phyloP scores from a whole-genome alignment of 257 asterid genomes.

The Penstemon newberryi region DNA sequence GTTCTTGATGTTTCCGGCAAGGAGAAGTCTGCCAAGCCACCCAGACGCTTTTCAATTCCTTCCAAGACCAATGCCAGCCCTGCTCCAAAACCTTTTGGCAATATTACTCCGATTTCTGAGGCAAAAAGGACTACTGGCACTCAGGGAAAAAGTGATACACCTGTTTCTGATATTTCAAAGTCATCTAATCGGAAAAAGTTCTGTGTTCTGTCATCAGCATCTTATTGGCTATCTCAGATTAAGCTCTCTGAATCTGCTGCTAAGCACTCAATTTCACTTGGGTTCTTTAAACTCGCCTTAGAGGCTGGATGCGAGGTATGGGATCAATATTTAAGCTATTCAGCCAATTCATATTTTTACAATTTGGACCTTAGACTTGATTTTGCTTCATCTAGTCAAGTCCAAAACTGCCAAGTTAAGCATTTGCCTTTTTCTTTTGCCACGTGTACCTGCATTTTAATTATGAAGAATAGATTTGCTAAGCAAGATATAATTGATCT shows the following conservation, averaged over 20 bases:
- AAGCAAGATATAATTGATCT: no score
- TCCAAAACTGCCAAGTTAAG: no score
- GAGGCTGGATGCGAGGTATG: constrained; percentile 71
- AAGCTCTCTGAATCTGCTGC: constrained; percentile 59
- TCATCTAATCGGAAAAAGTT: constrained; percentile 44
- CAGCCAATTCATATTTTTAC: no score
- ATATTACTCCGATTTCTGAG: constrained; percentile 78
- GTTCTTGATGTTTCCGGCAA: constrained; percentile 76
- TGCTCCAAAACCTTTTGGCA: constrained; percentile 60
- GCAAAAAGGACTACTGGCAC: constrained; percentile 35
- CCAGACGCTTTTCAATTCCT: constrained; percentile 83
- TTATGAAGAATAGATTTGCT: no score
- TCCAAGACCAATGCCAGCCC: constrained; percentile 62
- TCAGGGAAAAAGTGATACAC: constrained; percentile 41
- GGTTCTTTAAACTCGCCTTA: constrained; percentile 66
- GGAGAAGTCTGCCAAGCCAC: constrained; percentile 83
- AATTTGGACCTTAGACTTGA: no score
- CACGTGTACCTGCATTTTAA: no score
- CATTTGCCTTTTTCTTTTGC: no score
- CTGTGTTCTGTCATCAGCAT: no score
- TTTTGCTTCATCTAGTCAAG: no score
- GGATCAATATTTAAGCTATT: no score
- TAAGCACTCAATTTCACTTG: constrained; percentile 57
- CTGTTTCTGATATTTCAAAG: constrained; percentile 58
- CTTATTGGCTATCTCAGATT: constrained; percentile 36